Percentiles rank a stretch among this genome's conserved stretches.
Evolutionary conservation across 805 yeast genomes (phyloP).

Genomic region (Metschnikowia lunata): DNA sequence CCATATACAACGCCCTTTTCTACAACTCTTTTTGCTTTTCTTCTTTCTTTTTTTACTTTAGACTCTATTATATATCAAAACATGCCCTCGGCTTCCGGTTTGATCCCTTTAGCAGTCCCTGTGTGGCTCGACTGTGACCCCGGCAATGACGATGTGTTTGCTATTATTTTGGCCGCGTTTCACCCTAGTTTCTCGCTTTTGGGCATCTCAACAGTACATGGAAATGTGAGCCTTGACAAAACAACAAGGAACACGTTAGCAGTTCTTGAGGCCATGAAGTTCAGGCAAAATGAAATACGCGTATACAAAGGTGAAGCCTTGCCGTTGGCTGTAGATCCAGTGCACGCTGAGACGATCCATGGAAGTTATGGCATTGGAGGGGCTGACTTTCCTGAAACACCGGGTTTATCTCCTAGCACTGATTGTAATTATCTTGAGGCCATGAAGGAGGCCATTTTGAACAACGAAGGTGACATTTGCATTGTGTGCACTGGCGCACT

Average conservation of each 20-base stretch:
- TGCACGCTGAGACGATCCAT: slow-evolving; percentile 60
- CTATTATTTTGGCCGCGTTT: slow-evolving; percentile 58
- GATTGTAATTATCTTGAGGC: slow-evolving; percentile 33
- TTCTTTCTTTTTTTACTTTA: background rate
- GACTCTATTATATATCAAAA: background rate
- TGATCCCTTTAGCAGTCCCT: slow-evolving; percentile 37
- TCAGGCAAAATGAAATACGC: slow-evolving; percentile 43
- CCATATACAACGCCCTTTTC: background rate
- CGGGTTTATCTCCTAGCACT: slow-evolving; percentile 25
- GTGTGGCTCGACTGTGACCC: slow-evolving; percentile 92
- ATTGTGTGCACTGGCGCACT: slow-evolving; percentile 74
- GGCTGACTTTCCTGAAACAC: slow-evolving; percentile 50
- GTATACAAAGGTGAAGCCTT: slow-evolving; percentile 62
- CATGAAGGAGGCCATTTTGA: slow-evolving; percentile 38
- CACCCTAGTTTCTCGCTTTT: slow-evolving; percentile 54
- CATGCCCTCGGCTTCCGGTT: slow-evolving; percentile 4
- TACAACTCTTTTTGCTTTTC: background rate
- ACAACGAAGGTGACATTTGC: slow-evolving; percentile 46
- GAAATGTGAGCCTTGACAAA: slow-evolving; percentile 58
- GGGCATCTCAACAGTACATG: slow-evolving; percentile 75
- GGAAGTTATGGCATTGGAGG: slow-evolving; percentile 79
- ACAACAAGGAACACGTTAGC: slow-evolving; percentile 71
- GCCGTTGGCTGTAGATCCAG: slow-evolving; percentile 51
- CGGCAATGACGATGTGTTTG: slow-evolving; percentile 85
- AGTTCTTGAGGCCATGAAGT: slow-evolving; percentile 52